Evolutionary conservation across 1,139 yeast genomes (phyloP), one percentile per base, ranked within the genome.

Genomic region (Scheffersomyces illinoinensis): DNA sequence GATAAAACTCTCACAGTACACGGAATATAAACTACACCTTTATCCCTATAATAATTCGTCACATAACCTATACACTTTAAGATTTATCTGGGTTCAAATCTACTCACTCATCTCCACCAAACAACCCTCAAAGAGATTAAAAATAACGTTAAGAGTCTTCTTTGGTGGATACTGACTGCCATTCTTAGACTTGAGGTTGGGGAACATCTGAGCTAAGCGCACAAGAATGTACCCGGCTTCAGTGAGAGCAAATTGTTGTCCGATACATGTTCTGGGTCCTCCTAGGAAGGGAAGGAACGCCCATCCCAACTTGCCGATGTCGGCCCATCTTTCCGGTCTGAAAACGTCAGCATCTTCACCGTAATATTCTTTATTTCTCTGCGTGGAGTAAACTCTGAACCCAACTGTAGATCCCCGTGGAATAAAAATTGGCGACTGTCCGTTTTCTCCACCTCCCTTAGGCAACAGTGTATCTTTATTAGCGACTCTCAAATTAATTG

Each of bases 201-300:
- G 72, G 62, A 74, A 75, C 66, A 71, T 63, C 68, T 72, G 55
- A 61, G 63, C 17, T 64, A 62, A 56, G 68, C 73, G 62, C 12
- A 63, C 64, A 50, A 66, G 58, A 17, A 70, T 64, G 59, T 72
- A 76, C 2, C 75, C 69, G 8, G 78, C 78, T 63, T 76, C 80
- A 7, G 80, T 76, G 47, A 76, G 70, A 14, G 80, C 80, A 71
- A 76, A 76, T 60, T 76, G 81, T 62, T 76, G 79, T 26, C 79
- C 80, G 59, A 76, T 68, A 62, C 79, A 75, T 50, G 75, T 71
- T 59, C 79, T 65, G 50, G 79, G 79, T 10, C 79, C 79, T 53
- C 78, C 76, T 57, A 75, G 75, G 65, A 76, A 76, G 47, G 80
- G 80, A 62, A 76, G 67, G 62, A 71, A 76, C 6, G 78, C 74